Evolutionary conservation across 306 rosid genomes (phyloP), one percentile per base, ranked within the genome.

Genomic region (Fagus sylvatica): DNA sequence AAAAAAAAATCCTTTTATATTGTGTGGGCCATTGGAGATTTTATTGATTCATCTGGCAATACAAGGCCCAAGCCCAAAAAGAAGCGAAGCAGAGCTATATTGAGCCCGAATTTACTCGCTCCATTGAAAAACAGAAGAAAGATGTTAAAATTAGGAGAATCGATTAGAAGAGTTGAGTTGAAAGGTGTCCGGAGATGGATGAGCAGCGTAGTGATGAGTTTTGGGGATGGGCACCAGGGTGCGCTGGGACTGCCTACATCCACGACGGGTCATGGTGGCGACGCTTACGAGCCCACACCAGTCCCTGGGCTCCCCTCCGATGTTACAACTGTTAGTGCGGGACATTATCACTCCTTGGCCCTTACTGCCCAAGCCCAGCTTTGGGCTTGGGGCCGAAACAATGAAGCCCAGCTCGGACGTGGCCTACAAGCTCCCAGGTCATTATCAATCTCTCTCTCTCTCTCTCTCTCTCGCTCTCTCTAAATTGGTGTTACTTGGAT

Each of bases 301-400:
- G 82, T 92, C 46, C 80, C 88, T 0, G 79, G 76, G 59, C 86
- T 92, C 1, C 98, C 98, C 53, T 59, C 91, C 15, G 87, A 90
- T 32, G 57, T 94, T 9, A 71, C 79, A 32, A 74, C 81, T 61
- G 82, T 94, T 6, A 59, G 80, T 36, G 95, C 97, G 0, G 98
- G 98, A 5, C 98, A 92, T 53, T 94, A 92, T 65, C 98, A 92
- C 83, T 94, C 96, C 49, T 92, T 94, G 10, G 98, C 93, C 15
- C 62, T 89, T 75, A 86, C 90, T 71, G 85, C 89, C 2, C 70
- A 73, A 2, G 95, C 92, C 1, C 81, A 88, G 46, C 85, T 94
- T 37, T 94, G 98, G 98, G 88, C 96, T 71, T 92, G 96, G 97
- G 97, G 98, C 61, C 69, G 98, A 75, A 91, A 94, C 90, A 76